Conservation (phyloP, 108 stramenopile species). For the Parietichytrium sp. region DNA sequence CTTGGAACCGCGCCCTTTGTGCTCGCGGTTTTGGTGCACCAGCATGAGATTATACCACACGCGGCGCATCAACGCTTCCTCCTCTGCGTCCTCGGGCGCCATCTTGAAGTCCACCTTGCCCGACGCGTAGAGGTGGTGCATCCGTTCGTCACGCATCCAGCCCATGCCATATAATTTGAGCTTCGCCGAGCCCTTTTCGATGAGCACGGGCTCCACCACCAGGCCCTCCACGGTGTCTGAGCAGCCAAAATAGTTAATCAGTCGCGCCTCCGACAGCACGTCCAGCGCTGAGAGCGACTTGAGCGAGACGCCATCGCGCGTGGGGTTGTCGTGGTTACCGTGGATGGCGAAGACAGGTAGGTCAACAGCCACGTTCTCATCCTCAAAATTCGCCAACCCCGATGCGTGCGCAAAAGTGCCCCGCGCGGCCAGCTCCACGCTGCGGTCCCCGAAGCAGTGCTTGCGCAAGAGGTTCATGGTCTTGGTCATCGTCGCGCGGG, state of each 20-base stretch:
- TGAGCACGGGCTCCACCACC: slow-evolving; percentile 77
- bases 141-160: slow-evolving; percentile 90
- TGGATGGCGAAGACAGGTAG: slow-evolving; percentile 95
- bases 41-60: slow-evolving; percentile 85
- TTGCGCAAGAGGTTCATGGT: slow-evolving; percentile 85
- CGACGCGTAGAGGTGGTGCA: slow-evolving; percentile 89
- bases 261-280: slow-evolving; percentile 74
- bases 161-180: slow-evolving; percentile 91
- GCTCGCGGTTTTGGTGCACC: slow-evolving; percentile 91
- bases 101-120: slow-evolving; percentile 75
- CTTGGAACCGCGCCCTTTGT: slow-evolving; percentile 84
- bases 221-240: slow-evolving; percentile 81
- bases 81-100: slow-evolving; percentile 39
- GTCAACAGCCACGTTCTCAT: slow-evolving; percentile 72
- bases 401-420: slow-evolving; percentile 3
- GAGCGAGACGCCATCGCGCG: slow-evolving; percentile 66
- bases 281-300: slow-evolving; percentile 85
- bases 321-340: slow-evolving; percentile 97
- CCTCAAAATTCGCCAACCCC: slow-evolving; percentile 82
- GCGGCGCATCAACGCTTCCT: not conserved
- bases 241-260: slow-evolving; percentile 95
- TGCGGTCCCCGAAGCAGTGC: slow-evolving; percentile 52
- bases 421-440: not conserved
- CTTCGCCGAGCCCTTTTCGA: slow-evolving; percentile 85
- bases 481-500: slow-evolving; percentile 74